Evolutionary conservation across 1,284 basidiomycete species (phyloP).

Genomic region (Abortiporus biennis): DNA sequence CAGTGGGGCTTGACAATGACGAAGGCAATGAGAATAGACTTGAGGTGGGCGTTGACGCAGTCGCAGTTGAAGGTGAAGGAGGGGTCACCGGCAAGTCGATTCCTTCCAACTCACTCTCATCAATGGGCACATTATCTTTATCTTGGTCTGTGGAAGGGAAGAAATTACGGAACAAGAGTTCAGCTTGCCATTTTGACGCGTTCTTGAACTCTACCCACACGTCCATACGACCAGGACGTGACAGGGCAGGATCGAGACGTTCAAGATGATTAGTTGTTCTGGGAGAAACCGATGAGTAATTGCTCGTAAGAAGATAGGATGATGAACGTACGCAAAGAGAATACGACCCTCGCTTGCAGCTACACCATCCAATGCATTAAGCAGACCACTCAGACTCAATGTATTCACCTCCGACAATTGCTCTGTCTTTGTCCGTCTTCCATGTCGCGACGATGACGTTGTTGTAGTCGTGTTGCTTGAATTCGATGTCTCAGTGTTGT

Average conservation of each 20-base stretch:
- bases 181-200: slow-evolving; percentile 76
- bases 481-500: neutral
- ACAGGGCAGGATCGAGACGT: slow-evolving; percentile 75
- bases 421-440: slow-evolving; percentile 43
- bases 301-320: no score
- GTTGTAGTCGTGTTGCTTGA: slow-evolving; percentile 15
- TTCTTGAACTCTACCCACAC: slow-evolving; percentile 87
- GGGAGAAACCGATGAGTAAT: neutral
- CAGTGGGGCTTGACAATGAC: slow-evolving; percentile 18
- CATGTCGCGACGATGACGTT: slow-evolving; percentile 27
- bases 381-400: slow-evolving; percentile 70
- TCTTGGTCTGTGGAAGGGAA: slow-evolving; percentile 68
- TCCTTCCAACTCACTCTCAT: slow-evolving; percentile 44
- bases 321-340: slow-evolving; percentile 64
- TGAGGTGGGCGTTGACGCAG: slow-evolving; percentile 23
- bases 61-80: slow-evolving; percentile 26
- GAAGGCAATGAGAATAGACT: slow-evolving; percentile 23
- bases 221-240: slow-evolving; percentile 84
- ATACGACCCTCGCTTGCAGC: slow-evolving; percentile 79
- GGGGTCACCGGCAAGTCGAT: slow-evolving; percentile 36
- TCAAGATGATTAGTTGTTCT: slow-evolving; percentile 84
- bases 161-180: slow-evolving; percentile 80
- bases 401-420: slow-evolving; percentile 73
- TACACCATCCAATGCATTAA: slow-evolving; percentile 85
- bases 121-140: slow-evolving; percentile 17